A percentile compares a stretch with the other conserved stretches of the same genome.
Evolutionary conservation across 31 red algal species (phyloP).

Genomic region (Odonthalia washingtoniensis): DNA sequence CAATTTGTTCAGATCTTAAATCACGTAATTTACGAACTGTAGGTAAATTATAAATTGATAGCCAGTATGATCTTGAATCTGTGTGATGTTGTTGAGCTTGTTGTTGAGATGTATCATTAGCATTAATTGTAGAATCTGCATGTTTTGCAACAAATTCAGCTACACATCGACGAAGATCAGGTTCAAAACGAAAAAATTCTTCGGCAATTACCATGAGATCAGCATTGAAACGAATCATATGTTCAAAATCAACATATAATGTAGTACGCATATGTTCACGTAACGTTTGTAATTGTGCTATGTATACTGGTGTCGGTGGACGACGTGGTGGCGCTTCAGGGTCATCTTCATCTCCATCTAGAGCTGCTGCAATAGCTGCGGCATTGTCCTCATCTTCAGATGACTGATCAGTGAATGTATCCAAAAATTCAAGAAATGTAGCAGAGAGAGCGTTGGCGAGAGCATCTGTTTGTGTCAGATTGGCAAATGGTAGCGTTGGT

Average conservation of each 20-base stretch:
- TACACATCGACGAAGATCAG: slow-evolving; percentile 71
- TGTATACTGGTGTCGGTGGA: slow-evolving; percentile 73
- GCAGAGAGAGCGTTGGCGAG: slow-evolving; percentile 37
- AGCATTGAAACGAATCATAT: slow-evolving; percentile 79
- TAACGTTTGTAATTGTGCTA: slow-evolving; percentile 79
- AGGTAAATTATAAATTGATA: slow-evolving; percentile 91
- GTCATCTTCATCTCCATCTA: slow-evolving; percentile 16
- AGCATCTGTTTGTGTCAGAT: slow-evolving; percentile 40
- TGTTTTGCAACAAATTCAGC: slow-evolving; percentile 81
- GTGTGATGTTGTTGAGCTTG: not conserved
- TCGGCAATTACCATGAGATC: slow-evolving; percentile 86
- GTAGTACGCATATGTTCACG: slow-evolving; percentile 81
- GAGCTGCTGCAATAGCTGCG: too few relatives aligned
- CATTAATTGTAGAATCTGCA: slow-evolving; percentile 26
- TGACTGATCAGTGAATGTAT: slow-evolving; percentile 14
- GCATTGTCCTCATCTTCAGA: not conserved
- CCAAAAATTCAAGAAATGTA: slow-evolving; percentile 57
- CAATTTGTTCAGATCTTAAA: slow-evolving; percentile 86
- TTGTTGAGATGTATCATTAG: not conserved
- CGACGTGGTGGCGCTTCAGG: slow-evolving; percentile 19
- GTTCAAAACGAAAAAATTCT: slow-evolving; percentile 96
- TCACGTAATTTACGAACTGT: slow-evolving; percentile 87
- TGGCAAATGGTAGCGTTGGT: not conserved
- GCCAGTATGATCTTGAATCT: slow-evolving; percentile 74
- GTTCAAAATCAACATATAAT: slow-evolving; percentile 88